Conservation (phyloP, 2,329 filamentous ascomycete genomes). For the Simplicillium aogashimaense region DNA sequence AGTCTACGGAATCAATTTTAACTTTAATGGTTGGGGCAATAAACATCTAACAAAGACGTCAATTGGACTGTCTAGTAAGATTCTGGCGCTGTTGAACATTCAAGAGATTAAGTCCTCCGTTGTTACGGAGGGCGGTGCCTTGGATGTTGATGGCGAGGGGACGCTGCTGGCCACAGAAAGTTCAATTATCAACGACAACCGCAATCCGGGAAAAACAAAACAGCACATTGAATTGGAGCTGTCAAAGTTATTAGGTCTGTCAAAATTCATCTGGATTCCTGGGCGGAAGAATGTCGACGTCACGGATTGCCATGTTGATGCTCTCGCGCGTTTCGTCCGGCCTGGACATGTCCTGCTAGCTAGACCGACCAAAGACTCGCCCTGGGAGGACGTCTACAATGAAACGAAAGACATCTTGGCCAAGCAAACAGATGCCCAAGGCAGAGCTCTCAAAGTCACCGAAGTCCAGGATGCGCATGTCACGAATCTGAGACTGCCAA, state of each 20-base stretch:
- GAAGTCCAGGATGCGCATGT: slow-evolving; percentile 1
- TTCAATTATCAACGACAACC: slow-evolving; percentile 6
- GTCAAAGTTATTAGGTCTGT: slow-evolving; percentile 2
- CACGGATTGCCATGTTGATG: slow-evolving; percentile 7
- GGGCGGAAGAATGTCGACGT: slow-evolving; percentile 2
- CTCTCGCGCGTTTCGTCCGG: slow-evolving; percentile 4
- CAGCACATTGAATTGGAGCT: slow-evolving; percentile 5
- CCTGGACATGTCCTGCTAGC: slow-evolving; percentile 3
- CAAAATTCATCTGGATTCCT: slow-evolving; percentile 7
- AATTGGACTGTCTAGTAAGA: neutral
- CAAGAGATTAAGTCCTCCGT: neutral
- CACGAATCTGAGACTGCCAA: neutral
- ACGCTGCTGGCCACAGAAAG: slow-evolving; percentile 6
- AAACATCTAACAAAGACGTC: neutral
- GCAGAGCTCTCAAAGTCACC: neutral
- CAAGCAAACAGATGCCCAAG: slow-evolving; percentile 1
- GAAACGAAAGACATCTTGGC: slow-evolving; percentile 1
- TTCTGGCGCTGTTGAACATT: neutral
- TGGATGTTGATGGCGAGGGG: slow-evolving; percentile 6
- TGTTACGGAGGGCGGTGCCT: slow-evolving; percentile 5
- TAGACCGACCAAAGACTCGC: neutral
- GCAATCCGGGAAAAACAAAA: slow-evolving; percentile 3
- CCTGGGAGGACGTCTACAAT: neutral
- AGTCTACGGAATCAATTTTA: slow-evolving; percentile 2
- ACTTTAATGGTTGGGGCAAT: slow-evolving; percentile 6